Evolutionary conservation across 2,329 filamentous ascomycete species (phyloP).

Genomic region (Alternaria tenuissima): DNA sequence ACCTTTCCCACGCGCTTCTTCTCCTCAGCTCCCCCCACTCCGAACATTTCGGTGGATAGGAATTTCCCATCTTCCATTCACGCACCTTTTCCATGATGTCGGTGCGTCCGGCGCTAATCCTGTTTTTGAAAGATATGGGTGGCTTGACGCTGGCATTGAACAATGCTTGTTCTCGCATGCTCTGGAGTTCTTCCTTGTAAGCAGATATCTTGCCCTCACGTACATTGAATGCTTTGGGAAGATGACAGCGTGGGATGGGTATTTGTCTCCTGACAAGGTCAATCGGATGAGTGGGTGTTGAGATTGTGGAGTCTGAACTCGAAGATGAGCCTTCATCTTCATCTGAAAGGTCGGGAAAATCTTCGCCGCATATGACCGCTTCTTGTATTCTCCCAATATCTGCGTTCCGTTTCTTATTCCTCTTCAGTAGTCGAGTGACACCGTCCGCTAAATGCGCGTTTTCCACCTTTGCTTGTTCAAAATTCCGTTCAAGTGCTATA

Average conservation of each 20-base stretch:
- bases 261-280: background rate
- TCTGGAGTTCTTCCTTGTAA: background rate
- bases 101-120: background rate
- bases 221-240: background rate
- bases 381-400: constrained; percentile 5
- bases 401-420: background rate
- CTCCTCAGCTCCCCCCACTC: background rate
- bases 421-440: background rate
- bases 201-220: background rate
- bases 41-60: constrained; percentile 7
- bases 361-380: background rate
- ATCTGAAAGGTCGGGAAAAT: background rate
- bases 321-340: background rate
- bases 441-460: constrained; percentile 9
- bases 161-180: background rate
- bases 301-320: background rate
- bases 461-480: constrained; percentile 1
- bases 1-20: constrained; percentile 13
- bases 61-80: background rate
- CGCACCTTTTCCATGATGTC: constrained; percentile 9
- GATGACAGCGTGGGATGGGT: background rate
- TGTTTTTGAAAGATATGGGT: background rate
- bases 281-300: background rate
- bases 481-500: background rate
- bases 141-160: background rate